A percentile compares a stretch with the other conserved stretches of the same genome.
These are phyloP conservation scores for Fonsecaea pedrosoi DNA, from an alignment of 2,329 filamentous ascomycete species.

Conservation along the genomic window DNA sequence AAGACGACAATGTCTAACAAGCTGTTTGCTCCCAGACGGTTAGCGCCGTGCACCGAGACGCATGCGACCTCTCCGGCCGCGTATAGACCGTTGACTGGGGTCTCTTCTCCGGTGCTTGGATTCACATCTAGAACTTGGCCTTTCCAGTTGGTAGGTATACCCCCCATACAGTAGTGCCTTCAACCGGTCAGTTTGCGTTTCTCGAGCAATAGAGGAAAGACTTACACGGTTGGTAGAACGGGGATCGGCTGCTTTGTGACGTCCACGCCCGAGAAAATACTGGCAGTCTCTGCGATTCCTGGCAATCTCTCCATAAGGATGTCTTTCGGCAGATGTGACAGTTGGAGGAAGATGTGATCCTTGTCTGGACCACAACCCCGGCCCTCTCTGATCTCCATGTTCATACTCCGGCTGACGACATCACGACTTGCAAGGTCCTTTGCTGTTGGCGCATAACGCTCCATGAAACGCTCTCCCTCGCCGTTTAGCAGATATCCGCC, in stretches of 20 bases:
- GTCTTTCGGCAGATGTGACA: slow-evolving; percentile 91
- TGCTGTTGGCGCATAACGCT: slow-evolving; percentile 94
- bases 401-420: slow-evolving; percentile 97
- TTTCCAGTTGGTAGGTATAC: slow-evolving; percentile 96
- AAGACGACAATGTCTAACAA: slow-evolving; percentile 97
- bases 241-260: slow-evolving; percentile 97
- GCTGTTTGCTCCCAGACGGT: slow-evolving; percentile 97
- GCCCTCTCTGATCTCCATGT: slow-evolving; percentile 95
- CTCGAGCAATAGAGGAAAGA: background rate
- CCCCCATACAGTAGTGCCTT: slow-evolving; percentile 97
- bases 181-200: background rate
- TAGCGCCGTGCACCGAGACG: slow-evolving; percentile 97
- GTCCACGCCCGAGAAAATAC: slow-evolving; percentile 96
- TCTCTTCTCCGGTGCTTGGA: slow-evolving; percentile 77
- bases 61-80: slow-evolving; percentile 97
- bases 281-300: slow-evolving; percentile 97
- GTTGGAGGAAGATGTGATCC: slow-evolving; percentile 98
- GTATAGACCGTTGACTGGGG: slow-evolving; percentile 92
- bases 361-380: slow-evolving; percentile 96
- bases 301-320: slow-evolving; percentile 94
- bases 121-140: slow-evolving; percentile 95
- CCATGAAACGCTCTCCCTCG: slow-evolving; percentile 99
- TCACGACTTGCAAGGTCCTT: slow-evolving; percentile 97
- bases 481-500: slow-evolving; percentile 97
- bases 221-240: slow-evolving; percentile 81